Percentiles rank a stretch among this genome's conserved stretches.
These are phyloP conservation scores for Mentha longifolia DNA, from an alignment of 257 asterid genomes.

Conservation along the genomic window DNA sequence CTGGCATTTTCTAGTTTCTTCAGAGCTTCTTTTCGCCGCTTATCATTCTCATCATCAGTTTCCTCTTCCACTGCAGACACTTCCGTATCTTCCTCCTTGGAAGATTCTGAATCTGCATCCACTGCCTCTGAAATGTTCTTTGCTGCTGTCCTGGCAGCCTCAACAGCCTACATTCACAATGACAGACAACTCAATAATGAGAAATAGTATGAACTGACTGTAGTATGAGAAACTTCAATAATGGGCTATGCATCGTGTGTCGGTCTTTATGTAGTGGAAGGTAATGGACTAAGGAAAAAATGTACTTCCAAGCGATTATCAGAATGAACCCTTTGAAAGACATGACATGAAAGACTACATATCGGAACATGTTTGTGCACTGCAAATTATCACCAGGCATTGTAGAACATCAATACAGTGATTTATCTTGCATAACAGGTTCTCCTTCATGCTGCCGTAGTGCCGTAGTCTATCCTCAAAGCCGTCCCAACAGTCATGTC, in stretches of 20 bases:
- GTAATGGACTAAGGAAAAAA: background rate
- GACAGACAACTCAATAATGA: slow-evolving; percentile 32
- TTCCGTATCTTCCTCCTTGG: slow-evolving; percentile 54
- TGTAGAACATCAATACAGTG: background rate
- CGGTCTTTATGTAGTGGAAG: background rate
- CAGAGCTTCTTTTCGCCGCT: slow-evolving; percentile 70
- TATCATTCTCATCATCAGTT: slow-evolving; percentile 72
- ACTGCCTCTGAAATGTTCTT: slow-evolving; percentile 57
- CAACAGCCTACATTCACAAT: slow-evolving; percentile 70
- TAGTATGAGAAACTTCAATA: background rate
- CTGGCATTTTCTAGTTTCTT: slow-evolving; percentile 89
- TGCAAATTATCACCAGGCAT: background rate
- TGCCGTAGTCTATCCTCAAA: background rate
- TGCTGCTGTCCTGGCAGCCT: slow-evolving; percentile 75
- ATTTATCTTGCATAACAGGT: background rate
- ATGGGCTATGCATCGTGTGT: background rate
- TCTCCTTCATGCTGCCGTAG: slow-evolving; percentile 5
- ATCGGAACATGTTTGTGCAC: background rate
- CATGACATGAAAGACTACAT: background rate
- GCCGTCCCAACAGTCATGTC: background rate
- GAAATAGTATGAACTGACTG: slow-evolving; percentile 12
- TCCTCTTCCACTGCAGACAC: slow-evolving; percentile 57
- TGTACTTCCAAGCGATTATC: background rate
- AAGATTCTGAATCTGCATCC: slow-evolving; percentile 74
- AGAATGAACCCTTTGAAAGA: background rate